Evolutionary conservation across 495 filamentous ascomycete genomes (phyloP).

Genomic region (Neurospora hispaniola): DNA sequence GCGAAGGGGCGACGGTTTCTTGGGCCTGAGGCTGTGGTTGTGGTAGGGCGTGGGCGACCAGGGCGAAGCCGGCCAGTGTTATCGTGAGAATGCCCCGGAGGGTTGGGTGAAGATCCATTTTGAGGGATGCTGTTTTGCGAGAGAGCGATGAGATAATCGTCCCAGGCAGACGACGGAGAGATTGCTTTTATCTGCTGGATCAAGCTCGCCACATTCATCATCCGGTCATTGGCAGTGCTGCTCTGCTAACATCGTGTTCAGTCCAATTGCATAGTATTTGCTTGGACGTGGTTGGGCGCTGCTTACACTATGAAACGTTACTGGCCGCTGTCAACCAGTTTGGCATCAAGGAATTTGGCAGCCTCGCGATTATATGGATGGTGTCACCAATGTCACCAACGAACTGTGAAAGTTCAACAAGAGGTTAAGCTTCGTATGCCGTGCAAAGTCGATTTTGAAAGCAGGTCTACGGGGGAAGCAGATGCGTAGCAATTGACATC

Average conservation of each 20-base stretch:
- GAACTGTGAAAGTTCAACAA: background rate
- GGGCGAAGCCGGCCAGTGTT: background rate
- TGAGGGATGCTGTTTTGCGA: background rate
- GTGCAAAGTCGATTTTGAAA: background rate
- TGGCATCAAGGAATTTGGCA: background rate
- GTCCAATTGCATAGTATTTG: background rate
- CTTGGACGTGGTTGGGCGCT: background rate
- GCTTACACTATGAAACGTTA: background rate
- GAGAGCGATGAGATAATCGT: background rate
- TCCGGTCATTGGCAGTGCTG: background rate
- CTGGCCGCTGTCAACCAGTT: background rate
- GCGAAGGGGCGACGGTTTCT: constrained; percentile 2
- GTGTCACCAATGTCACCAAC: background rate
- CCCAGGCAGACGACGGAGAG: background rate
- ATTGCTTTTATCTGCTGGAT: background rate
- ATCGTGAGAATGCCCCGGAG: background rate
- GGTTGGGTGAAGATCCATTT: background rate
- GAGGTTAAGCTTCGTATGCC: background rate
- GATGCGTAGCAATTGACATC: background rate
- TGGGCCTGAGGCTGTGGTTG: constrained; percentile 7
- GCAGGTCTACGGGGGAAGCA: background rate
- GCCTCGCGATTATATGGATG: background rate
- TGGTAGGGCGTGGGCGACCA: background rate
- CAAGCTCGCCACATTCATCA: background rate
- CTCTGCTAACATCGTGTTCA: background rate